These are phyloP conservation scores for Termitomyces sp. DNA, from an alignment of 768 basidiomycete genomes.

Conservation along the genomic window DNA sequence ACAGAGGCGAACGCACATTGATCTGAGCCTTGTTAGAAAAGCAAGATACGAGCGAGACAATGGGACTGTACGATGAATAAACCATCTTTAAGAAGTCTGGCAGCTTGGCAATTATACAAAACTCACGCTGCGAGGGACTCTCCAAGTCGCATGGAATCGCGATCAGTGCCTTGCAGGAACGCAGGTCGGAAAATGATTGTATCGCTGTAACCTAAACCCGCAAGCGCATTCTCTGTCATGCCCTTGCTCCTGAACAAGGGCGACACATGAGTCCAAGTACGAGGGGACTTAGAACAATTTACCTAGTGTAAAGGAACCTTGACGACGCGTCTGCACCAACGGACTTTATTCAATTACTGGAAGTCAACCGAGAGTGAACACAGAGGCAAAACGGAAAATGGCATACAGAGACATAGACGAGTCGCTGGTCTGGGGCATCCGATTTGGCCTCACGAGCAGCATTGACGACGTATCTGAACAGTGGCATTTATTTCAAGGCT, in stretches of 20 bases:
- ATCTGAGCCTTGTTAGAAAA: constrained; percentile 37
- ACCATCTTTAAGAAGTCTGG: background rate
- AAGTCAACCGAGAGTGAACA: background rate
- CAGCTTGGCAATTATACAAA: background rate
- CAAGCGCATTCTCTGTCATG: constrained; percentile 64
- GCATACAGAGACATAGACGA: constrained; percentile 69
- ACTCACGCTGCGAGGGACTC: constrained; percentile 30
- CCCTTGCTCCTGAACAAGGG: constrained; percentile 56
- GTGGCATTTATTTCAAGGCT: background rate
- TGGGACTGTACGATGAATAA: constrained; percentile 19
- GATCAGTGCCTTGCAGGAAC: constrained; percentile 41
- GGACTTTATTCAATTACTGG: constrained; percentile 26
- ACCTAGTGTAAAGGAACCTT: constrained; percentile 47
- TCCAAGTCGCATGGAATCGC: constrained; percentile 25
- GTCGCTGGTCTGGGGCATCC: constrained; percentile 44
- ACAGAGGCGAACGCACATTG: constrained; percentile 26
- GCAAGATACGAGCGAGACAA: constrained; percentile 31
- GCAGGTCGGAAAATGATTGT: constrained; percentile 67
- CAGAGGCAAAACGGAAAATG: background rate
- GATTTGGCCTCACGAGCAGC: constrained; percentile 62
- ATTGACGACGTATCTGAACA: constrained; percentile 62
- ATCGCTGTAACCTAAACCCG: constrained; percentile 63
- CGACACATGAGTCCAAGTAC: background rate
- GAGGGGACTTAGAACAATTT: background rate
- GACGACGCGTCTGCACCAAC: constrained; percentile 44